phyloP scores from a whole-genome alignment of 176 grass and related monocot genomes.

The Hsuehochloa calcarea region DNA sequence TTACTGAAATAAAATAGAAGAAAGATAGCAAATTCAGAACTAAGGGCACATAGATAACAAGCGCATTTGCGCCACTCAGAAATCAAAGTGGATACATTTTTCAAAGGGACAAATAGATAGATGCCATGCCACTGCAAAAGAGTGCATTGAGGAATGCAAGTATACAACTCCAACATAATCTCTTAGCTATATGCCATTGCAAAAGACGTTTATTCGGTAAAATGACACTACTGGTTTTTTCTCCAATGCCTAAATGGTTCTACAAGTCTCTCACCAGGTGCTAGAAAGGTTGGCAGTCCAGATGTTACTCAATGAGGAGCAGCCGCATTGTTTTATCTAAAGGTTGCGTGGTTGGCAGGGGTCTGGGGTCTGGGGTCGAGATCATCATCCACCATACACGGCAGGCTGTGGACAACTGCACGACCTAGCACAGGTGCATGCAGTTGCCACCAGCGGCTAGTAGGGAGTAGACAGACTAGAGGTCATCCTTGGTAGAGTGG shows the following conservation, averaged over 20 bases:
- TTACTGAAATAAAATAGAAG: slow-evolving; percentile 19
- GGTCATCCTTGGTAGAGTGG: not conserved
- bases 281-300: not conserved
- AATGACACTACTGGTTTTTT: not conserved
- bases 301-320: slow-evolving; percentile 6
- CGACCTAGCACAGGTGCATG: not conserved
- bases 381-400: not conserved
- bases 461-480: slow-evolving; percentile 14
- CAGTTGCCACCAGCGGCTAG: not conserved
- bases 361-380: not conserved
- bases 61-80: not conserved
- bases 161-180: not conserved
- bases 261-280: not conserved
- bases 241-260: not conserved
- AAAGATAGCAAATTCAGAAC: not conserved
- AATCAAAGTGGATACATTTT: not conserved
- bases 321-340: not conserved
- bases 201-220: not conserved
- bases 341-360: not conserved
- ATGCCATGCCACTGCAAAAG: not conserved
- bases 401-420: not conserved
- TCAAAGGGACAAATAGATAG: not conserved
- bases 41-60: not conserved
- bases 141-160: slow-evolving; percentile 11
- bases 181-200: not conserved